Conservation (phyloP, 164 flowering plant species). For the Malania oleifera region DNA sequence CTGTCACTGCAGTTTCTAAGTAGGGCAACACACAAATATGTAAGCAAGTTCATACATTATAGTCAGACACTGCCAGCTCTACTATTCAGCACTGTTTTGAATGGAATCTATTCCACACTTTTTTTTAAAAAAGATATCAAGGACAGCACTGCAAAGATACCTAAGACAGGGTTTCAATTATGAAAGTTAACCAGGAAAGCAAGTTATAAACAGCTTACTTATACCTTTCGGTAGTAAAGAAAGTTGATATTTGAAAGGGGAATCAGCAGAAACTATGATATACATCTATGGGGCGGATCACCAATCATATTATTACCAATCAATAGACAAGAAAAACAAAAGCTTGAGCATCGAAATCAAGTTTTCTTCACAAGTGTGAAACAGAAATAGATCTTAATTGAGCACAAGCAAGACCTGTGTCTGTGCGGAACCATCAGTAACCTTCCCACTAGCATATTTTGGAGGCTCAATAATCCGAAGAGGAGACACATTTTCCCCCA, state of each 20-base stretch:
- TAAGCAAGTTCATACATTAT: background rate
- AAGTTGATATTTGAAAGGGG: no score
- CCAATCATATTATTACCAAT: background rate
- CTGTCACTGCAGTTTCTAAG: no score
- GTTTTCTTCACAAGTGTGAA: background rate
- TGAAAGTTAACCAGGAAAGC: no score
- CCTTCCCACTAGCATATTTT: constrained; percentile 51
- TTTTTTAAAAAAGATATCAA: no score
- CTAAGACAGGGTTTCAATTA: background rate
- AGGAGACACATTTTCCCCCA: constrained; percentile 80
- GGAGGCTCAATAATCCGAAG: constrained; percentile 85
- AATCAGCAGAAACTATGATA: no score
- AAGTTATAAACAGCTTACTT: background rate
- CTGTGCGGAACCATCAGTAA: constrained; percentile 37
- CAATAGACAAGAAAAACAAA: background rate
- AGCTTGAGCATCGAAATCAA: no score
- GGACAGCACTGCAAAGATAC: no score
- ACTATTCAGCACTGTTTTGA: background rate
- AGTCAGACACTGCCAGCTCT: background rate
- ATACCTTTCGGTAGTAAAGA: no score
- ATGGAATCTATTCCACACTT: no score
- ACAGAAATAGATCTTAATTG: no score
- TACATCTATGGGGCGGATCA: no score
- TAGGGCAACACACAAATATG: background rate
- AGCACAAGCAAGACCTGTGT: constrained; percentile 47